Percentiles rank a stretch among this genome's conserved stretches.
Evolutionary conservation across 441 rosid genomes (phyloP).

Genomic region (Eutrema salsugineum): DNA sequence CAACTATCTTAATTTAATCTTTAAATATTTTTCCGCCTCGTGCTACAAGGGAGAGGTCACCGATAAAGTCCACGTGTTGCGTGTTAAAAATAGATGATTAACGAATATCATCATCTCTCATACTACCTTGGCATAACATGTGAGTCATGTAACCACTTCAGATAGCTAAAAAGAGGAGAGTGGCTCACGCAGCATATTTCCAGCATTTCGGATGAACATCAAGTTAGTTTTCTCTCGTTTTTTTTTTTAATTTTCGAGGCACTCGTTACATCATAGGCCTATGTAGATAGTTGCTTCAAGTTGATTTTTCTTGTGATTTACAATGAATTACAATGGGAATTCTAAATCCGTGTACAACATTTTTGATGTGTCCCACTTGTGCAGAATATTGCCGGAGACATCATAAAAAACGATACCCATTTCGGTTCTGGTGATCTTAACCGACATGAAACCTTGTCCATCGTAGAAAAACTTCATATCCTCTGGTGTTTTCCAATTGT

Average conservation of each 20-base stretch:
- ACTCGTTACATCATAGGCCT: not conserved
- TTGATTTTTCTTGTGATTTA: not conserved
- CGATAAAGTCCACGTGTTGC: too few relatives aligned
- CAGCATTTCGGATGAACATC: not conserved
- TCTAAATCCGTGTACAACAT: not conserved
- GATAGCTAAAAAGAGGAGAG: not conserved
- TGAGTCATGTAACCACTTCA: not conserved
- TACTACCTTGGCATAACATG: not conserved
- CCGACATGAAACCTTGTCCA: conserved; percentile 83
- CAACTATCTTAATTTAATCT: too few relatives aligned
- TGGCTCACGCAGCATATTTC: not conserved
- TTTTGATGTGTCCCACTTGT: conserved; percentile 44
- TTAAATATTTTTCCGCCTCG: too few relatives aligned
- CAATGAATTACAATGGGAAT: not conserved
- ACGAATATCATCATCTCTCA: not conserved
- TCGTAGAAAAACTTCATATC: conserved; percentile 59
- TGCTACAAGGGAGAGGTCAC: too few relatives aligned
- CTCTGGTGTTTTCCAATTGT: conserved; percentile 25
- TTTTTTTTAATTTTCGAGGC: not conserved
- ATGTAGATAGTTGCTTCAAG: not conserved
- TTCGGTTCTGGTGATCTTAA: conserved; percentile 35
- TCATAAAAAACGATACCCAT: conserved; percentile 45
- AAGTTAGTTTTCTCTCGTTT: not conserved
- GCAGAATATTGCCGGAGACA: conserved; percentile 46
- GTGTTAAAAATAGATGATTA: too few relatives aligned